A percentile compares a stretch with the other conserved stretches of the same genome.
Evolutionary conservation across 768 basidiomycete species (phyloP).

Genomic region (Xerocomellus chrysenteron): DNA sequence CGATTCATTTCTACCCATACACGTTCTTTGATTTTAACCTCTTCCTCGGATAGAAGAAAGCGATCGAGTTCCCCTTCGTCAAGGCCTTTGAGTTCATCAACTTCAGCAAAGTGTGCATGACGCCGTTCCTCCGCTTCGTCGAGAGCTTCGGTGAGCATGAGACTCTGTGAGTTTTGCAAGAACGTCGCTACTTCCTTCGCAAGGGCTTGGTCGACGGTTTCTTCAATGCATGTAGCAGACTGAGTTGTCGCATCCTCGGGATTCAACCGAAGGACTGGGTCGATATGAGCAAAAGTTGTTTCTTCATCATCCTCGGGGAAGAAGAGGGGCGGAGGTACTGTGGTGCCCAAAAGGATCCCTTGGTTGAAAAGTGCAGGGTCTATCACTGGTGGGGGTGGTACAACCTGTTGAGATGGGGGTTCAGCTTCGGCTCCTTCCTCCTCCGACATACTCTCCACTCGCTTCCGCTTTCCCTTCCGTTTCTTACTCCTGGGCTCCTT

Average conservation of each 20-base stretch:
- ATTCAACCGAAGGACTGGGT: conserved; percentile 49
- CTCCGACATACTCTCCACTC: conserved; percentile 40
- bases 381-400: conserved; percentile 33
- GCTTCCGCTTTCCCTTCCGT: conserved; percentile 39
- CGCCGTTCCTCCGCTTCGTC: conserved; percentile 67
- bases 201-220: conserved; percentile 59
- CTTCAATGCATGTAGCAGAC: conserved; percentile 47
- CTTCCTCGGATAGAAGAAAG: conserved; percentile 75
- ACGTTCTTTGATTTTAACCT: conserved; percentile 82
- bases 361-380: conserved; percentile 62
- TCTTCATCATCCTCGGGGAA: conserved; percentile 47
- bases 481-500: conserved; percentile 29
- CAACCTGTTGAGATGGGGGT: conserved; percentile 13
- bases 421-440: conserved; percentile 23
- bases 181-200: conserved; percentile 70
- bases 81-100: conserved; percentile 70
- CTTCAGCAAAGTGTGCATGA: conserved; percentile 46
- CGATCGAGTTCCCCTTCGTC: conserved; percentile 88
- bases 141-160: conserved; percentile 58
- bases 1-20: conserved; percentile 94
- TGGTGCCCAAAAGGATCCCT: conserved; percentile 64
- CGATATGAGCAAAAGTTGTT: conserved; percentile 46
- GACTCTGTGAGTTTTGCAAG: conserved; percentile 59
- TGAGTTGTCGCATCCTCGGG: conserved; percentile 14
- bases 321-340: conserved; percentile 39